phyloP scores from a whole-genome alignment of 139 green algal species.

The Edaphochlamys debaryana region DNA sequence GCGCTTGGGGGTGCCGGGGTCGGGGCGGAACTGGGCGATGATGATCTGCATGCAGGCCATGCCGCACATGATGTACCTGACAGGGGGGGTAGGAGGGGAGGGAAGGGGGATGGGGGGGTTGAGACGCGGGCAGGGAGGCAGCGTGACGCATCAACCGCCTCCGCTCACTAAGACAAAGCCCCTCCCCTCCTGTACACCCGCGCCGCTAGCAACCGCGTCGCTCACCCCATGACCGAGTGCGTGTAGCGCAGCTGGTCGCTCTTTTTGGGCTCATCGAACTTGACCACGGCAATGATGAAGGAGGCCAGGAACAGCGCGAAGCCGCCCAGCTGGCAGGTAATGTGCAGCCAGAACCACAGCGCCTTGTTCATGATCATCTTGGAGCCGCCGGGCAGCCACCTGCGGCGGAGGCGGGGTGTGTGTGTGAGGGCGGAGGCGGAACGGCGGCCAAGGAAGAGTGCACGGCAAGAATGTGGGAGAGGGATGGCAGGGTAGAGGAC shows the following conservation, averaged over 20 bases:
- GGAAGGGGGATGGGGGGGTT: too few species aligned
- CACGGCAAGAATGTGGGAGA: too few species aligned
- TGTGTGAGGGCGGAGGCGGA: not conserved
- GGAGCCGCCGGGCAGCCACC: constrained; percentile 10
- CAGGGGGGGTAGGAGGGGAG: too few species aligned
- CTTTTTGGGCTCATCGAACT: not conserved
- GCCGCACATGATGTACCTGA: not conserved
- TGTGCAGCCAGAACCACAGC: constrained; percentile 28
- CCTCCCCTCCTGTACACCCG: too few species aligned
- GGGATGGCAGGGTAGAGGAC: too few species aligned
- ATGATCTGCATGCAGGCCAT: constrained; percentile 17
- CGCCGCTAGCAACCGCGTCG: too few species aligned
- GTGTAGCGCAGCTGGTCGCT: not conserved
- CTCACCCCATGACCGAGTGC: not conserved
- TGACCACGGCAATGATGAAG: constrained; percentile 20
- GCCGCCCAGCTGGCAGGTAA: constrained; percentile 23
- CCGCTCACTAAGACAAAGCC: too few species aligned
- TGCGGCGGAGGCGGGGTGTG: not conserved
- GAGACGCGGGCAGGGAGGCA: too few species aligned
- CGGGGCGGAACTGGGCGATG: not conserved
- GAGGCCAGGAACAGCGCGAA: constrained; percentile 26
- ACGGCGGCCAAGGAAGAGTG: not conserved
- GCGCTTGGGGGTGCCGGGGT: not conserved
- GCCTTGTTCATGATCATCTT: not conserved
- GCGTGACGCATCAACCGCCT: too few species aligned